Base-by-base conservation (phyloP, 202 grass and related monocot genomes). In the Brachypodium distachyon region DNA sequence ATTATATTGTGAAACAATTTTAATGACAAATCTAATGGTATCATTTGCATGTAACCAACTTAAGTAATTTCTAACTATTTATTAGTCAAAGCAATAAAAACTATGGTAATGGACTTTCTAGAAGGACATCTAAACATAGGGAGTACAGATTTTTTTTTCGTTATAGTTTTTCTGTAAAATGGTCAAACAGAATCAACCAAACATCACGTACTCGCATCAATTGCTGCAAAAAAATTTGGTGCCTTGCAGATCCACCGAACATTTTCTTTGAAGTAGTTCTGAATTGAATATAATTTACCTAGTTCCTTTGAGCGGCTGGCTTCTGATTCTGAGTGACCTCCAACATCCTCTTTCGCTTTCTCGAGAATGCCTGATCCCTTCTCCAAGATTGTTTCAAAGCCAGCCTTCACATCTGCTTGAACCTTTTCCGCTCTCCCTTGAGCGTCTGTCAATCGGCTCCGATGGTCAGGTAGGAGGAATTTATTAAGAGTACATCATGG, bases 251-350 rank as follows among this genome's bases (percentile, higher is more conserved):
- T 50, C 40, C 27, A 54, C n/a, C n/a, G n/a, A n/a, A n/a, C 5
- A 11, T 62, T 64, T 44, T 37, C 77, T 70, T 76, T 63, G 13
- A 88, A 63, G 60, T 54, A 51, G 55, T 36, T 69, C 37, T 55
- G 46, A 70, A 70, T 33, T 39, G 60, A 68, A 54, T 80, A 72
- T 9, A 33, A 62, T 60, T 83, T 76, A 88, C 86, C 86, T 81
- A 27, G 62, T 56, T 76, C 81, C 48, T 76, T 84, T 9, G 70
- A 76, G 62, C 5, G 53, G 37, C 21, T 58, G 32, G 77, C 63
- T 49, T 76, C 76, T 33, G 81, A 83, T 49, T 76, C 76, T 33
- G 81, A 83, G 38, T 76, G 62, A 14, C 28, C 41, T 64, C 55
- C 81, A n/a, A 65, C 27, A 51, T 87, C 73, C 48, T 79, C 81